A percentile compares a stretch with the other conserved stretches of the same genome.
These are phyloP conservation scores for Fusarium papillatum DNA, from an alignment of 2,329 filamentous ascomycete genomes.

Conservation along the genomic window DNA sequence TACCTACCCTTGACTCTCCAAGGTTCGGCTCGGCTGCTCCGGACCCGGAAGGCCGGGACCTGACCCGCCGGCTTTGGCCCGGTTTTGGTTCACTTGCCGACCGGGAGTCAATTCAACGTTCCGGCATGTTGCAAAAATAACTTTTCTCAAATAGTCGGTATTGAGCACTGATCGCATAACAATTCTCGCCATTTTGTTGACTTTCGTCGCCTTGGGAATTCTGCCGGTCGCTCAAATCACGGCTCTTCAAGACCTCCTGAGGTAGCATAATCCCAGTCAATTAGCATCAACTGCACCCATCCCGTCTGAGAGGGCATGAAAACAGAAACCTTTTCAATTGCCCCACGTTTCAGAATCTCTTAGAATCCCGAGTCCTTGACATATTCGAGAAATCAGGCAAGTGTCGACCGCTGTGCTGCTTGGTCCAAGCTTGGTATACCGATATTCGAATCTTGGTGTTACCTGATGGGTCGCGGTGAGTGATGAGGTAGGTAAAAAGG, in stretches of 20 bases:
- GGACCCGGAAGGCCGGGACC: constrained; percentile 16
- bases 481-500: background rate
- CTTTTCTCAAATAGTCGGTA: background rate
- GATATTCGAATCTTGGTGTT: too few species aligned
- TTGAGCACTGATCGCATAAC: background rate
- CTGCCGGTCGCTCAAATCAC: background rate
- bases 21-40: constrained; percentile 8
- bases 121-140: constrained; percentile 1
- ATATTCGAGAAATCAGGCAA: too few species aligned
- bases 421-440: too few species aligned
- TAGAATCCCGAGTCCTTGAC: background rate
- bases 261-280: background rate
- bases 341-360: background rate
- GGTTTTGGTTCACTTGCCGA: constrained; percentile 13
- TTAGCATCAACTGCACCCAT: background rate
- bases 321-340: background rate
- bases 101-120: background rate
- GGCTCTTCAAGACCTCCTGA: background rate
- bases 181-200: background rate
- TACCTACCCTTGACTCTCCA: background rate
- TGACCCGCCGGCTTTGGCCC: constrained; percentile 20
- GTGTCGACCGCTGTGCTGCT: too few species aligned
- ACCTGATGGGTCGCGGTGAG: background rate
- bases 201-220: background rate
- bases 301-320: background rate